A percentile compares a stretch with the other conserved stretches of the same genome.
These are phyloP conservation scores for Cordyceps cicadae DNA, from an alignment of 2,329 filamentous ascomycete species.

Conservation along the genomic window DNA sequence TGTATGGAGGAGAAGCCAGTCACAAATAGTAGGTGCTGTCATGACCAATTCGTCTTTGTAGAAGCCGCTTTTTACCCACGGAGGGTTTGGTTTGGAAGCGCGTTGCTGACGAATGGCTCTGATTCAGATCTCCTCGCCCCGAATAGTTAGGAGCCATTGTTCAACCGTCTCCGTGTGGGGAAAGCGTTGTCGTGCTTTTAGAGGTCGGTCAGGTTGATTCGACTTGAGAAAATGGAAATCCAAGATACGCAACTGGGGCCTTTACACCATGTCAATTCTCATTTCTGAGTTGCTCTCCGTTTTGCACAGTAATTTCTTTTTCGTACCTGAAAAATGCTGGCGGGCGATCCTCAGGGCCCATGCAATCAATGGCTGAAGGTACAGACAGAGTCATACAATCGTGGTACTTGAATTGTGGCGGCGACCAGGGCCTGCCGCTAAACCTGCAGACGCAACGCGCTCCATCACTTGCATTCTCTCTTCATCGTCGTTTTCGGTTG, in stretches of 20 bases:
- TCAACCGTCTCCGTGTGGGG: too few species aligned
- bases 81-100: too few species aligned
- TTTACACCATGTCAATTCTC: neutral
- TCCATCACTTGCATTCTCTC: neutral
- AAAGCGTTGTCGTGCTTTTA: too few species aligned
- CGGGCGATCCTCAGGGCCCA: slow-evolving; percentile 31
- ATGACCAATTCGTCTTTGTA: too few species aligned
- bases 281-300: neutral
- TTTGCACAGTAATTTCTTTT: slow-evolving; percentile 26
- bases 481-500: neutral
- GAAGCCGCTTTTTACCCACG: too few species aligned
- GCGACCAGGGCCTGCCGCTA: neutral
- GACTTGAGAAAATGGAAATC: neutral
- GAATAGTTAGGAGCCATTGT: too few species aligned
- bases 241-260: neutral
- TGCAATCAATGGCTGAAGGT: neutral
- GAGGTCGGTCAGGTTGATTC: too few species aligned
- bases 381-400: neutral
- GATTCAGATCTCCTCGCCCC: too few species aligned
- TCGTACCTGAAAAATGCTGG: slow-evolving; percentile 35
- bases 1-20: too few species aligned
- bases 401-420: neutral
- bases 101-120: too few species aligned
- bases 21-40: too few species aligned
- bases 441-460: neutral